These are phyloP conservation scores for Thuja plicata DNA, from an alignment of 83 land plant species.

Conservation along the genomic window DNA sequence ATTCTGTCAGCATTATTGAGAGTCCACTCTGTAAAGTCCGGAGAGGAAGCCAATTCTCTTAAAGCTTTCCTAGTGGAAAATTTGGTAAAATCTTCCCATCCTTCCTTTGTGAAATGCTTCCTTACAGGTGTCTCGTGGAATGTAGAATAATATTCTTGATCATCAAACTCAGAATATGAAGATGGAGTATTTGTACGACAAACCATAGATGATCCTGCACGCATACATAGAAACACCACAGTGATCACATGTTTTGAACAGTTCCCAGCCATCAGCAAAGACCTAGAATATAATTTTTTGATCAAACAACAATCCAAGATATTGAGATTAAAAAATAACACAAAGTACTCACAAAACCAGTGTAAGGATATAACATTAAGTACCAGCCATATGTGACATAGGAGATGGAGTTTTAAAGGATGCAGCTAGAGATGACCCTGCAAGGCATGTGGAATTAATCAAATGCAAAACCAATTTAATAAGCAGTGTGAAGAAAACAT, in stretches of 20 bases:
- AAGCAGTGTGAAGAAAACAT: background rate
- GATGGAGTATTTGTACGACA: background rate
- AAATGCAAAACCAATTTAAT: background rate
- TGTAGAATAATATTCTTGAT: constrained; percentile 43
- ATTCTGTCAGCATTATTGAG: constrained; percentile 59
- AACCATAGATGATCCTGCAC: background rate
- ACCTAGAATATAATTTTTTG: background rate
- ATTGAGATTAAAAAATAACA: background rate
- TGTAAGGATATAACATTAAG: background rate
- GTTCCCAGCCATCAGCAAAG: background rate
- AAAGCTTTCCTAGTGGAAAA: constrained; percentile 47
- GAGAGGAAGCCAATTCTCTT: constrained; percentile 57
- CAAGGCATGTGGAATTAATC: background rate
- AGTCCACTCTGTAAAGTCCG: constrained; percentile 65
- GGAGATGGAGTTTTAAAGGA: background rate
- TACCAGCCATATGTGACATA: background rate
- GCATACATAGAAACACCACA: background rate
- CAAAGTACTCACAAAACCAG: background rate
- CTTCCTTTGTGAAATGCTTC: constrained; percentile 50
- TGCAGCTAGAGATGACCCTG: background rate
- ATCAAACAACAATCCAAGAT: background rate
- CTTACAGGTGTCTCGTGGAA: constrained; percentile 59
- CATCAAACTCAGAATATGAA: background rate
- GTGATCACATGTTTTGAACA: background rate
- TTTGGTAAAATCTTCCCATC: constrained; percentile 50